Evolutionary conservation across 768 basidiomycete species (phyloP).

Genomic region (Kwoniella dendrophila): DNA sequence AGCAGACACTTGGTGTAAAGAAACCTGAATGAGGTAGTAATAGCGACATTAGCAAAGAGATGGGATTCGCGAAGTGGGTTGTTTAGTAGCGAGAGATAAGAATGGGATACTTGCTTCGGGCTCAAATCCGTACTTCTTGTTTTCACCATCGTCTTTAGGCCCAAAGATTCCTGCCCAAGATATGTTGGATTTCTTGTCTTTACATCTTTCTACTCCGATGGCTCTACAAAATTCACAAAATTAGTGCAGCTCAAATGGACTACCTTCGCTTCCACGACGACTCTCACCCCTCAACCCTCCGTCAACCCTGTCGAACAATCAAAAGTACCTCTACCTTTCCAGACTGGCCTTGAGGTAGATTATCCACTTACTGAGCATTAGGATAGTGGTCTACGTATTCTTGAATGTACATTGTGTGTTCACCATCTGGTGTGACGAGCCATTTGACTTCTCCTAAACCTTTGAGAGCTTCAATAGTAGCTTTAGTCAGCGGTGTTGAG

Average conservation of each 20-base stretch:
- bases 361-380: constrained; percentile 45
- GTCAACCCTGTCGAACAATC: not conserved
- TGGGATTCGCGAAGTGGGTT: not conserved
- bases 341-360: constrained; percentile 9
- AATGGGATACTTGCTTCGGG: constrained; percentile 55
- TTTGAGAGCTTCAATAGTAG: constrained; percentile 63
- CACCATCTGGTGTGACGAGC: constrained; percentile 56
- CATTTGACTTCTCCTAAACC: constrained; percentile 42
- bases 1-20: constrained; percentile 63
- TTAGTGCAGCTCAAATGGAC: not conserved
- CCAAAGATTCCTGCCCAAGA: constrained; percentile 66
- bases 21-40: constrained; percentile 26
- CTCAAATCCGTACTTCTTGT: constrained; percentile 76
- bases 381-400: constrained; percentile 67
- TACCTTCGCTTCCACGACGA: not conserved
- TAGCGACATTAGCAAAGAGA: constrained; percentile 3
- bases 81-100: not conserved
- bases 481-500: constrained; percentile 69
- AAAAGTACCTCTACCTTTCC: not conserved
- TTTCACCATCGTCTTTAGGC: constrained; percentile 60
- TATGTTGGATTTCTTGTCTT: constrained; percentile 60
- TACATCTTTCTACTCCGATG: constrained; percentile 65
- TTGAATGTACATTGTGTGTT: constrained; percentile 56
- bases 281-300: not conserved
- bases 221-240: constrained; percentile 50